Percentiles rank a stretch among this genome's conserved stretches.
Evolutionary conservation across 2,329 filamentous ascomycete species (phyloP).

Genomic region (Arthrinium puccinioides): DNA sequence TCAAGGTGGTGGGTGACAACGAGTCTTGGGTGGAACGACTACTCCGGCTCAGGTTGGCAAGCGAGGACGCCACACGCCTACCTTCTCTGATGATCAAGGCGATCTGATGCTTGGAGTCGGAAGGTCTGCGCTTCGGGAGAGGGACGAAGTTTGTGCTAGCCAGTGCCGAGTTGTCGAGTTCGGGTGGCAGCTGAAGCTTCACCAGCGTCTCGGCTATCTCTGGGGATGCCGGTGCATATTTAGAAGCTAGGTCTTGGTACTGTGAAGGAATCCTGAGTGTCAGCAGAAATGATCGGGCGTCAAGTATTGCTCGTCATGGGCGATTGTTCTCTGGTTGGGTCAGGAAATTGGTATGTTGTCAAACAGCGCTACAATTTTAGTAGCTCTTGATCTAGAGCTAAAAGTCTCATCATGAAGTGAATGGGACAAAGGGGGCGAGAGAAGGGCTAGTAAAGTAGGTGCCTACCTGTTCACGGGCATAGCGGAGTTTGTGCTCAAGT

Average conservation of each 20-base stretch:
- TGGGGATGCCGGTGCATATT: slow-evolving; percentile 57
- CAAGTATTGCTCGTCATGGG: neutral
- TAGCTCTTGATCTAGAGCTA: slow-evolving; percentile 84
- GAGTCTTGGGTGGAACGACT: slow-evolving; percentile 37
- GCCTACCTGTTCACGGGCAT: slow-evolving; percentile 60
- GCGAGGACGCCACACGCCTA: slow-evolving; percentile 45
- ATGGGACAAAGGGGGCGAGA: slow-evolving; percentile 1
- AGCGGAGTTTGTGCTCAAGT: slow-evolving; percentile 59
- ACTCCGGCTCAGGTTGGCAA: slow-evolving; percentile 43
- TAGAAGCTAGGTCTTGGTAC: slow-evolving; percentile 60
- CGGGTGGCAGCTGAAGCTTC: slow-evolving; percentile 59
- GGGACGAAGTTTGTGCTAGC: slow-evolving; percentile 45
- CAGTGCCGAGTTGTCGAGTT: slow-evolving; percentile 36
- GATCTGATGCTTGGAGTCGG: slow-evolving; percentile 48
- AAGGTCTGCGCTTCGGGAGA: slow-evolving; percentile 40
- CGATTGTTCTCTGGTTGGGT: slow-evolving; percentile 30
- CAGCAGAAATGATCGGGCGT: slow-evolving; percentile 7
- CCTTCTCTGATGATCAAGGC: slow-evolving; percentile 59
- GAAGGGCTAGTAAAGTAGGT: slow-evolving; percentile 5
- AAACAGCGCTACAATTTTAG: slow-evolving; percentile 46
- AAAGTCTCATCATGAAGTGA: slow-evolving; percentile 37
- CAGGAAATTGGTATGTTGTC: slow-evolving; percentile 45
- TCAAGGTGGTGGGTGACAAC: slow-evolving; percentile 37
- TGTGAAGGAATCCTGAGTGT: slow-evolving; percentile 24
- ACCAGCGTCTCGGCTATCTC: slow-evolving; percentile 61